phyloP scores from a whole-genome alignment of 257 asterid genomes.

The Nicotiana benthamiana region DNA sequence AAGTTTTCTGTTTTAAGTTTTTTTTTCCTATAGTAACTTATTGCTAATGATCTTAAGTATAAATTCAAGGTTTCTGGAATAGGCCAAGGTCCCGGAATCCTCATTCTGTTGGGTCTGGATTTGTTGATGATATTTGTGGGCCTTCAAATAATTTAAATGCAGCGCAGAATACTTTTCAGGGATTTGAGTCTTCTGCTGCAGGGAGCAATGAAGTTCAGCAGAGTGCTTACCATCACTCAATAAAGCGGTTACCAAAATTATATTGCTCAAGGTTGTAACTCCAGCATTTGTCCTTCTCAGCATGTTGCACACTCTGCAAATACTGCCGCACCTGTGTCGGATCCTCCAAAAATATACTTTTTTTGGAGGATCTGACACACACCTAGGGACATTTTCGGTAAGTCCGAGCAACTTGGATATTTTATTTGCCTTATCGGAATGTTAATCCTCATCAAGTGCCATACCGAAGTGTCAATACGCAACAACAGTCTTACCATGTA shows the following conservation, averaged over 20 bases:
- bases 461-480: no score
- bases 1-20: not conserved
- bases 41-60: not conserved
- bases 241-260: slow-evolving; percentile 27
- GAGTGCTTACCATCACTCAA: slow-evolving; percentile 27
- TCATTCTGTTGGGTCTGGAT: slow-evolving; percentile 27
- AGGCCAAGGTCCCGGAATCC: slow-evolving; percentile 34
- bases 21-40: not conserved
- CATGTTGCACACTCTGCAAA: not conserved
- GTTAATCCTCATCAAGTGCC: no score
- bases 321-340: no score
- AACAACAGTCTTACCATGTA: slow-evolving; percentile 18
- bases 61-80: slow-evolving; percentile 31
- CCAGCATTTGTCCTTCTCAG: slow-evolving; percentile 23
- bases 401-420: no score
- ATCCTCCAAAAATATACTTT: no score
- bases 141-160: slow-evolving; percentile 28
- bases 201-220: slow-evolving; percentile 21
- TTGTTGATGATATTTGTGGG: slow-evolving; percentile 6
- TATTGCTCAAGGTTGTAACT: slow-evolving; percentile 18
- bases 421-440: no score
- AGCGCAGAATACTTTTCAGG: slow-evolving; percentile 20
- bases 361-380: no score
- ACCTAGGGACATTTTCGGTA: no score
- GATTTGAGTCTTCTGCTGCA: slow-evolving; percentile 30